These are phyloP conservation scores for Rhododendron kiyosumense DNA, from an alignment of 148 eudicot genomes.

Conservation along the genomic window DNA sequence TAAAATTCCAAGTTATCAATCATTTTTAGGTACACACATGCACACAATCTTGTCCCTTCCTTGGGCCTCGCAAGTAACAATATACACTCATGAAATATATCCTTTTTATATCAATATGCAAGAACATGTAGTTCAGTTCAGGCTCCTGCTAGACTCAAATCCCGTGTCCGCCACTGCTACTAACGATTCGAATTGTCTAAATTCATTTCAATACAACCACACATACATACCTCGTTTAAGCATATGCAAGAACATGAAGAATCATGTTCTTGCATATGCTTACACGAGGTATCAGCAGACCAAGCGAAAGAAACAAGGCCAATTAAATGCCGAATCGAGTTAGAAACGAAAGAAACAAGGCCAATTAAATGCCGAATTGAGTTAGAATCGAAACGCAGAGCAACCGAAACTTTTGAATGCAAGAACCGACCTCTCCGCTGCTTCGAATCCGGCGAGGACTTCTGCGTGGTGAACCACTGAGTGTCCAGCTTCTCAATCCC, in stretches of 20 bases:
- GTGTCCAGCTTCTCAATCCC: conserved; percentile 84
- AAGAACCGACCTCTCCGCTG: conserved; percentile 48
- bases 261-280: not conserved
- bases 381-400: not conserved
- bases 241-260: too few species aligned
- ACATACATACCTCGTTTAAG: not conserved
- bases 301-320: not conserved
- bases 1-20: not conserved
- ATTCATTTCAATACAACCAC: not conserved
- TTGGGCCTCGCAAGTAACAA: not conserved
- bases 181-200: not conserved
- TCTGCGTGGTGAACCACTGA: conserved; percentile 77
- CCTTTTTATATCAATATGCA: not conserved
- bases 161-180: not conserved
- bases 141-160: too few species aligned
- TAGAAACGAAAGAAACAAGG: not conserved
- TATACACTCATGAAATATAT: not conserved
- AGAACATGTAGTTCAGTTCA: not conserved
- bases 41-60: not conserved
- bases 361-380: not conserved
- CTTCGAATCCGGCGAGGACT: conserved; percentile 42
- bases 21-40: not conserved
- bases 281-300: not conserved
- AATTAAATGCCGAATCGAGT: not conserved
- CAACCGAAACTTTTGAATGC: too few species aligned